Base-by-base conservation (phyloP, 2,329 filamentous ascomycete species). In the Pseudopithomyces chartarum region DNA sequence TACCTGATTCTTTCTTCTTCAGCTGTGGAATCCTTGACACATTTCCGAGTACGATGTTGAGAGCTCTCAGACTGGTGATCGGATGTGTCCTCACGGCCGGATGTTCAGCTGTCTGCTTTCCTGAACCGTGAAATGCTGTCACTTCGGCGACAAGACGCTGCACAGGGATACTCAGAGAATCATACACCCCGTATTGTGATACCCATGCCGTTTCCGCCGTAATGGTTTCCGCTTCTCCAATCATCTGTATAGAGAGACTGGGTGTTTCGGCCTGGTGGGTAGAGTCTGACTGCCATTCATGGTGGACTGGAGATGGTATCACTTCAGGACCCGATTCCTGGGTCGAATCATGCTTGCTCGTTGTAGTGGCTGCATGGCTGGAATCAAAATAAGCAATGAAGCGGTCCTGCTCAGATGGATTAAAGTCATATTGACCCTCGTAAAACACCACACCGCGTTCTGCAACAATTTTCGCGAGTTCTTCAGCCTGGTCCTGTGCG, bases 81-180 rank as follows among this genome's bases (percentile, higher is more conserved):
- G 81, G 80, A 58, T 84, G 81, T 0, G 80, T 82, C 19, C 80
- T 67, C 1, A 84, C 78, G 1, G 79, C 79, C 0, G 81, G 81
- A 55, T 82, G 80, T 50, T 81, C 78, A 0, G 10, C 46, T 42
- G 45, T 49, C 29, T 51, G 45, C 15, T 56, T 29, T 5, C 43
- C 23, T 12, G 52, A 57, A 11, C 50, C 23, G 22, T 60, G 56
- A 2, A 54, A 34, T 32, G 53, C 52, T 33, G 58, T 47, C 10
- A 64, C 44, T 3, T 39, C 36, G 23, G 57, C 44, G 11, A 64
- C 6, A 20, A 64, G 57, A 15, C 23, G 17, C 42, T 54, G 53
- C 42, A 59, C 42, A 34, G 26, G 61, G 33, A 26, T 43, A 46
- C 59, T 61, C 44, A 64, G 29, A 3, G 22, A 29, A 39, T 61